Conservation (phyloP, 495 filamentous ascomycete genomes). For the Amphirosellinia nigrospora region DNA sequence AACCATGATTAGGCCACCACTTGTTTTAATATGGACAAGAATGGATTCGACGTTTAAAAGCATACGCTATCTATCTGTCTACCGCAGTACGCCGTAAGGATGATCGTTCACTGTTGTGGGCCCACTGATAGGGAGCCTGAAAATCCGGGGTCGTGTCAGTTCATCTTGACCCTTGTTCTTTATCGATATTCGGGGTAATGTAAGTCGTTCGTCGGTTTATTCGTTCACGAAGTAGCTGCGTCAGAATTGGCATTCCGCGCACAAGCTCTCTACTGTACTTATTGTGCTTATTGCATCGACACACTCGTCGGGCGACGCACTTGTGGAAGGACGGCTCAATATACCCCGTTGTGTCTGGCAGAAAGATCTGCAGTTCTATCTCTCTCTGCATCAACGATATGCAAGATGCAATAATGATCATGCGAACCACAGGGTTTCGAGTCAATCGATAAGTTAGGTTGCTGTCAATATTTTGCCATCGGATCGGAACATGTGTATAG, state of each 20-base stretch:
- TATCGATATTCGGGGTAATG: neutral
- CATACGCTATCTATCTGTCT: neutral
- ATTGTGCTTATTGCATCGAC: neutral
- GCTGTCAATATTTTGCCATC: neutral
- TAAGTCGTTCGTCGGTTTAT: neutral
- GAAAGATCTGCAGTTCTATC: conserved; percentile 3
- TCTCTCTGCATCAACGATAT: neutral
- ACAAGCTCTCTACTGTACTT: neutral
- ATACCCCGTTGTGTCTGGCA: neutral
- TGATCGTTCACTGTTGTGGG: neutral
- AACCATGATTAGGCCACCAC: neutral
- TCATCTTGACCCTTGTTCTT: neutral
- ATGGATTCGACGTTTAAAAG: neutral
- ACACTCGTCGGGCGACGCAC: neutral
- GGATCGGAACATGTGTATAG: neutral
- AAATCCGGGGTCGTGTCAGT: neutral
- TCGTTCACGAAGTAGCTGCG: neutral
- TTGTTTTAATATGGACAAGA: neutral
- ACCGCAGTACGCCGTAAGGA: too few relatives aligned
- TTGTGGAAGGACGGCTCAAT: neutral
- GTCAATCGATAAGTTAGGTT: neutral
- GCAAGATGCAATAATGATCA: conserved; percentile 7
- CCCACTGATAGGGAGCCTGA: neutral
- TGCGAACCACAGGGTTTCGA: neutral
- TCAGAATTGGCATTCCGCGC: neutral